Evolutionary conservation across 75 land plant species (phyloP), one percentile per base, ranked within the genome.

Genomic region (Cryptomeria japonica): DNA sequence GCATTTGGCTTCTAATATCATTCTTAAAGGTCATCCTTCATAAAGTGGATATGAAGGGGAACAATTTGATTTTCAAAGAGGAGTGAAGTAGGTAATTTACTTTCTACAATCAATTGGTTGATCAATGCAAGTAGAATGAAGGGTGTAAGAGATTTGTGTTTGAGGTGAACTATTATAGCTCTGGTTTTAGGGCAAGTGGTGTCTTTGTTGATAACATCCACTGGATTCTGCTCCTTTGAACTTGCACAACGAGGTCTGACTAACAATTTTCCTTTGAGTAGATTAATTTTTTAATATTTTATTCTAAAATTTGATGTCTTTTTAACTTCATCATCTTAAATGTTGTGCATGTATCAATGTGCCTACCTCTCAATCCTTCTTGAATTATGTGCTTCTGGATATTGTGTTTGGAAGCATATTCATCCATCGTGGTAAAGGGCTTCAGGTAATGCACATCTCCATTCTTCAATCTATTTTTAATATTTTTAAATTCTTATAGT

Each of bases 281-380:
- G 75, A 28, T n/a, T n/a, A 3, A 31, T 70, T 34, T 70, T 28
- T 10, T 34, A 31, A 28, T 2, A 70, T 4, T 70, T 28, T 25
- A 3, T 68, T 1, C n/a, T 5, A 3, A 28, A n/a, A 0, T 28
- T 78, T 25, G 70, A 34, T 83, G 39, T 75, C 49, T 39, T 38
- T 83, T 86, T 39, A 76, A 22, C 39, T 83, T 77, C 6, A 25
- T 72, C 38, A 32, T 77, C 36, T 16, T 39, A 19, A 80, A 39
- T 72, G 64, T 56, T 68, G 38, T 34, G 44, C 90, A 96, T 95
- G 96, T 34, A 94, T 98, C n/a, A 86, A 93, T 87, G 98, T 94
- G 25, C 98, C 98, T 61, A 98, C 98, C 4, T 93, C 97, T 12
- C 99, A 98, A 85, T 96, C 99, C 15, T 93, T 96, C 47, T 88